These are phyloP conservation scores for Zymoseptoria brevis DNA, from an alignment of 2,329 filamentous ascomycete genomes.

Conservation along the genomic window DNA sequence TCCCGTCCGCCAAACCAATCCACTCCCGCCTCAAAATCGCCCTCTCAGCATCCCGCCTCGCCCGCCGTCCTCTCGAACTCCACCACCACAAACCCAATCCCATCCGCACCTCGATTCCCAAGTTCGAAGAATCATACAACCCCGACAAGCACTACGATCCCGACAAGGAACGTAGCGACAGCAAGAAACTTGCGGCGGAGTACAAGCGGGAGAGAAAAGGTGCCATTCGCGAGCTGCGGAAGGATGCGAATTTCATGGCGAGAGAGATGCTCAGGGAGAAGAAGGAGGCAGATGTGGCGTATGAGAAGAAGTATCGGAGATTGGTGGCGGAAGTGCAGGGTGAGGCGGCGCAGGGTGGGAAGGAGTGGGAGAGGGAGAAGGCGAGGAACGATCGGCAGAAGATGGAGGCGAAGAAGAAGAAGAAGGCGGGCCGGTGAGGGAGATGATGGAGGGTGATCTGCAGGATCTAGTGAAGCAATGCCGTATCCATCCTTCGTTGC, in stretches of 20 bases:
- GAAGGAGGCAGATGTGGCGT: slow-evolving; percentile 85
- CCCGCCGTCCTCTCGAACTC: slow-evolving; percentile 71
- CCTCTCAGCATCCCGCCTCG: slow-evolving; percentile 53
- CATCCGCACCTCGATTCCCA: slow-evolving; percentile 81
- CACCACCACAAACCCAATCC: slow-evolving; percentile 83
- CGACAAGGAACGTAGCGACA: slow-evolving; percentile 78
- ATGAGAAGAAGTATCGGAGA: slow-evolving; percentile 92
- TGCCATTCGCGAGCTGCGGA: slow-evolving; percentile 84
- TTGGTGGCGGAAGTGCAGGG: slow-evolving; percentile 84
- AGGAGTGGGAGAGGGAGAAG: not conserved
- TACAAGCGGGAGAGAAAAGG: slow-evolving; percentile 95
- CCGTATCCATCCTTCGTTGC: no score
- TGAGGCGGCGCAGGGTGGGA: slow-evolving; percentile 10
- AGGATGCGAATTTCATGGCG: slow-evolving; percentile 90
- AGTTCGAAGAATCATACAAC: slow-evolving; percentile 93
- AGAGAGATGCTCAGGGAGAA: slow-evolving; percentile 84
- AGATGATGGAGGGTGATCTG: no score
- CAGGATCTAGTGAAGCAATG: no score
- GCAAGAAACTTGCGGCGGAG: slow-evolving; percentile 76
- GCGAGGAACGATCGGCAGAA: slow-evolving; percentile 14
- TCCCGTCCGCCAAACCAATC: slow-evolving; percentile 34
- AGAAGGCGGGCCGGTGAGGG: slow-evolving; percentile 4
- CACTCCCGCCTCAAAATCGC: slow-evolving; percentile 56
- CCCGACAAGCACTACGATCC: slow-evolving; percentile 96
- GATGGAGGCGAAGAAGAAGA: slow-evolving; percentile 16